Evolutionary conservation across 1,139 yeast genomes (phyloP).

Genomic region (Maudiozyma humilis): DNA sequence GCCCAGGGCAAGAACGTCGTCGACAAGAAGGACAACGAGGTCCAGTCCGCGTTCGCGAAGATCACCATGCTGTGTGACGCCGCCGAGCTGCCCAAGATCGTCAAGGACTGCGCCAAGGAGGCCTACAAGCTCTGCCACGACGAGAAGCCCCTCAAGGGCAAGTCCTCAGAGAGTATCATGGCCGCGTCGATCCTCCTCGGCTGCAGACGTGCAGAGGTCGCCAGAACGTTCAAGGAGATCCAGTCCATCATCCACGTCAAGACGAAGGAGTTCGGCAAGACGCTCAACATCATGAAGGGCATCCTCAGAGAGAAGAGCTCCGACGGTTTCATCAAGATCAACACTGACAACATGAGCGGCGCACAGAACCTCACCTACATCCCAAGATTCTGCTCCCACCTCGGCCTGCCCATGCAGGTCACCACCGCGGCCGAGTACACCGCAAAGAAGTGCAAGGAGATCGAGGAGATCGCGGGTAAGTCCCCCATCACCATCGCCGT

Average conservation of each 20-base stretch:
- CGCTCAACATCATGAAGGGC: constrained; percentile 71
- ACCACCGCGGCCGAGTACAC: constrained; percentile 92
- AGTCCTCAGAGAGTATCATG: constrained; percentile 89
- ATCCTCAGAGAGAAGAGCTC: constrained; percentile 59
- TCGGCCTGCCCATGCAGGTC: constrained; percentile 77
- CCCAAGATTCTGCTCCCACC: constrained; percentile 90
- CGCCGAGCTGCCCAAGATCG: constrained; percentile 85
- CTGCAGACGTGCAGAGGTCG: constrained; percentile 88
- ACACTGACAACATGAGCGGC: constrained; percentile 59
- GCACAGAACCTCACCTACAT: constrained; percentile 92
- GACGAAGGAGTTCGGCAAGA: constrained; percentile 85
- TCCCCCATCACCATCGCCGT: constrained; percentile 98
- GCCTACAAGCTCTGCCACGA: constrained; percentile 89
- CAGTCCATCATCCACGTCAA: constrained; percentile 94
- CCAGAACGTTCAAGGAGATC: constrained; percentile 91
- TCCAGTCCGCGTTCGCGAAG: constrained; percentile 83
- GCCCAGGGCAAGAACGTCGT: constrained; percentile 82
- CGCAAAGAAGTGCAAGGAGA: constrained; percentile 81
- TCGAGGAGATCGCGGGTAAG: constrained; percentile 92
- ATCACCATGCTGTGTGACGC: constrained; percentile 97
- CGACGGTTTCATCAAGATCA: constrained; percentile 34
- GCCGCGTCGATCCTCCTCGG: constrained; percentile 95
- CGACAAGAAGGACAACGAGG: constrained; percentile 79
- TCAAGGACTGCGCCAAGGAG: constrained; percentile 95
- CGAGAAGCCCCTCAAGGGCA: constrained; percentile 78